Percentiles rank a stretch among this genome's conserved stretches.
Evolutionary conservation across 176 grass and related monocot species (phyloP).

Genomic region (Ananas comosus): DNA sequence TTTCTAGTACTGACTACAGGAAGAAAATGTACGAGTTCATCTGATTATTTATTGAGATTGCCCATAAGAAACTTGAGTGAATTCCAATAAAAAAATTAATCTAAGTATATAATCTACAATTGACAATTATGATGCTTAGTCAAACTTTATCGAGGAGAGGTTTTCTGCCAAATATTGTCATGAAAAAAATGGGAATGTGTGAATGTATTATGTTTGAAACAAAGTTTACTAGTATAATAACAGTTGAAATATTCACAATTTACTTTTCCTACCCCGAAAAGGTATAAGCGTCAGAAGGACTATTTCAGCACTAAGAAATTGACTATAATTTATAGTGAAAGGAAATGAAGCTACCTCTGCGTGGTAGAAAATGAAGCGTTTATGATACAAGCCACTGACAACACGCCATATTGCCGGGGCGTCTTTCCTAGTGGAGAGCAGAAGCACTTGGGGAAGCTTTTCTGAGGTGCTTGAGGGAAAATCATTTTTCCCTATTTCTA

Average conservation of each 20-base stretch:
- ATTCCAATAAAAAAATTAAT: neutral
- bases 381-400: slow-evolving; percentile 68
- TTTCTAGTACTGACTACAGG: no score
- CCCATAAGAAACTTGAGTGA: no score
- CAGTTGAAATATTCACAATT: no score
- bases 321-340: neutral
- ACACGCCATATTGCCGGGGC: slow-evolving; percentile 80
- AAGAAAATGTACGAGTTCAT: no score
- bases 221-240: no score
- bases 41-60: no score
- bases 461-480: slow-evolving; percentile 36
- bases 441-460: slow-evolving; percentile 67
- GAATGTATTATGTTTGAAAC: no score
- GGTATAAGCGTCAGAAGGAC: no score
- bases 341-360: slow-evolving; percentile 42
- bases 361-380: slow-evolving; percentile 66
- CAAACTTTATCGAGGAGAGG: neutral
- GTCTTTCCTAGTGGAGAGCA: slow-evolving; percentile 81
- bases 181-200: neutral
- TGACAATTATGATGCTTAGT: no score
- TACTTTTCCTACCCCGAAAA: no score
- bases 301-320: no score
- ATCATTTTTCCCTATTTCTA: slow-evolving; percentile 47
- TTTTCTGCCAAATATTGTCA: neutral
- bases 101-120: neutral